phyloP scores from a whole-genome alignment of 345 rosid genomes.

The Limnanthes douglasii region DNA sequence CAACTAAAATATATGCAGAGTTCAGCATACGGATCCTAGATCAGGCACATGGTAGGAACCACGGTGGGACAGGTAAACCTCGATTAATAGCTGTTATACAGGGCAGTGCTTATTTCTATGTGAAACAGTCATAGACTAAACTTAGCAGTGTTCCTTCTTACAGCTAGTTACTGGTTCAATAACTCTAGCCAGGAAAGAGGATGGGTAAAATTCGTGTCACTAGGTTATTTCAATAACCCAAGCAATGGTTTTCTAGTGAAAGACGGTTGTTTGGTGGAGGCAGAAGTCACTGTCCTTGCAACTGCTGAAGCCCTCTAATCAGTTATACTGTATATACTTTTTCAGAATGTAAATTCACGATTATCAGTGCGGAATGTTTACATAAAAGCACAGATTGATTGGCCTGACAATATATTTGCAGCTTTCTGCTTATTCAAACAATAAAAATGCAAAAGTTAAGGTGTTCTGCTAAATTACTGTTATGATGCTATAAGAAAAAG shows the following conservation, averaged over 20 bases:
- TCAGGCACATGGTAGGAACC: slow-evolving; percentile 20
- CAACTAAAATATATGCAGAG: slow-evolving; percentile 12
- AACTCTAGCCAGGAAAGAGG: slow-evolving; percentile 11
- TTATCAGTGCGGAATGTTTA: too few species aligned
- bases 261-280: slow-evolving; percentile 17
- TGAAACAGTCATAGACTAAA: background rate
- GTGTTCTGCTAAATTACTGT: too few species aligned
- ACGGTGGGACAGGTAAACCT: slow-evolving; percentile 12
- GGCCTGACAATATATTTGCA: too few species aligned
- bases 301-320: slow-evolving; percentile 9
- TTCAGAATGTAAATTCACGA: too few species aligned
- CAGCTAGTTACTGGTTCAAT: slow-evolving; percentile 16
- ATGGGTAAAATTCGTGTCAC: slow-evolving; percentile 14
- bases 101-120: slow-evolving; percentile 5
- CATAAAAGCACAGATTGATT: too few species aligned
- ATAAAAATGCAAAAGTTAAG: too few species aligned
- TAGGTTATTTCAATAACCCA: slow-evolving; percentile 15
- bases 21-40: slow-evolving; percentile 12
- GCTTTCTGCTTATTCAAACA: too few species aligned
- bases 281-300: slow-evolving; percentile 17
- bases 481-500: too few species aligned
- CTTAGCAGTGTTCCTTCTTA: background rate
- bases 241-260: slow-evolving; percentile 15
- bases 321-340: too few species aligned
- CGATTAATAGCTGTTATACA: background rate